These are phyloP conservation scores for Talaromyces sp. DNA, from an alignment of 2,329 filamentous ascomycete species.

Conservation along the genomic window DNA sequence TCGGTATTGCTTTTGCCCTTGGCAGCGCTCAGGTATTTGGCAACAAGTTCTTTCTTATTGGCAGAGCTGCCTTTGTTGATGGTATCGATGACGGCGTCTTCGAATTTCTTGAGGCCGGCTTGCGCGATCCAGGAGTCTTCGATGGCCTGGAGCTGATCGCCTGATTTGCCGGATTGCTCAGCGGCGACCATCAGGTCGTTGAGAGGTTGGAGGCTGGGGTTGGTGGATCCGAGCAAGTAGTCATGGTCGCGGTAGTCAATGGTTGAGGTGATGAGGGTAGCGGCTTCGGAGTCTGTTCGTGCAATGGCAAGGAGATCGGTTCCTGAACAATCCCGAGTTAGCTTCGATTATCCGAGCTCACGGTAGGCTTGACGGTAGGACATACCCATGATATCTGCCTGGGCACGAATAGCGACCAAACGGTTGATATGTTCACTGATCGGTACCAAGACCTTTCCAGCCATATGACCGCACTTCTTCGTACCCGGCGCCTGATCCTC, in stretches of 20 bases:
- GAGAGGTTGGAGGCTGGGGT: slow-evolving; percentile 76
- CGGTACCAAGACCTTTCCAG: slow-evolving; percentile 93
- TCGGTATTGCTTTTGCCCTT: slow-evolving; percentile 85
- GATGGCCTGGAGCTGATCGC: slow-evolving; percentile 78
- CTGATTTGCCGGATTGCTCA: slow-evolving; percentile 75
- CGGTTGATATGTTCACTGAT: slow-evolving; percentile 98
- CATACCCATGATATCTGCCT: slow-evolving; percentile 95
- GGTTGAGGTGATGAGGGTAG: slow-evolving; percentile 92
- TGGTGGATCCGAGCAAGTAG: slow-evolving; percentile 88
- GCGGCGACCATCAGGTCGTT: slow-evolving; percentile 88
- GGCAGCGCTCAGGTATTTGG: slow-evolving; percentile 62
- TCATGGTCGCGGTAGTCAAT: slow-evolving; percentile 94
- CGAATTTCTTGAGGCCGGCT: slow-evolving; percentile 81
- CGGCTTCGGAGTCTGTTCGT: slow-evolving; percentile 94
- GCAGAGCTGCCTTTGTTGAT: slow-evolving; percentile 64
- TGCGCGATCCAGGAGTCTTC: slow-evolving; percentile 83
- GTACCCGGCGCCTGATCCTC: slow-evolving; percentile 97
- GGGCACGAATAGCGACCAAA: slow-evolving; percentile 90
- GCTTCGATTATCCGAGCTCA: not conserved
- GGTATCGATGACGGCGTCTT: slow-evolving; percentile 79
- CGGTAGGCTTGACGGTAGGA: too few species aligned
- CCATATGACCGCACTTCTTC: slow-evolving; percentile 99
- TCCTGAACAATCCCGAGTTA: slow-evolving; percentile 37
- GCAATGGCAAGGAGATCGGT: slow-evolving; percentile 86
- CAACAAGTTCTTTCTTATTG: slow-evolving; percentile 66